Evolutionary conservation across 768 basidiomycete genomes (phyloP), one percentile per base, ranked within the genome.

Genomic region (Tricholoma matsutake): DNA sequence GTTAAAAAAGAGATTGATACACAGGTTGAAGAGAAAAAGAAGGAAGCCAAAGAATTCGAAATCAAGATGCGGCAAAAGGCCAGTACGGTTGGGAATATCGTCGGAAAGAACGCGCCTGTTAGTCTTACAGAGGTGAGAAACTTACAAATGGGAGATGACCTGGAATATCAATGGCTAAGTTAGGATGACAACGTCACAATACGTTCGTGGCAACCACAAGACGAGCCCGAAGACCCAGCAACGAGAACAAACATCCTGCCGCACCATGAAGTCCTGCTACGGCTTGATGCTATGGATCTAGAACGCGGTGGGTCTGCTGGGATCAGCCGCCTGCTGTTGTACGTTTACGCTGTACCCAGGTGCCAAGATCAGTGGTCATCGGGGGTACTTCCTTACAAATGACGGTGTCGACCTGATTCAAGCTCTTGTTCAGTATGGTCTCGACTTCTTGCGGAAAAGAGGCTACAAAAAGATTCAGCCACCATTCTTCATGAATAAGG

Each of bases 401-500:
- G 96, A 98, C 67, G 97, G 97, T 54, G 84, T 99, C 65, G 96
- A 98, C 76, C 85, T 99, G 45, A 99, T 98, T 73, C 97, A 96
- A 73, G 97, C 97, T 0, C 80, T 99, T 53, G 91, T 98, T 74
- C 84, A 88, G 54, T 98, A 98, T 68, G 95, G 94, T 4, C 87
- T 99, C 65, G 92, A 98, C 71, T 99, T 96, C 75, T 80, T 99
- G 57, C 83, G 94, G 35, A 83, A 81, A 57, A 82, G 81, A 29
- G 87, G 84, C 0, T 98, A 92, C 84, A 96, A 88, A 78, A 98
- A 96, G 77, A 85, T 98, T 54, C 94, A 96, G 72, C 92, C 96
- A 3, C 97, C 97, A 0, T 99, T 97, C 80, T 89, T 99, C 81
- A 98, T 99, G 90, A 94, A 94, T 81, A 96, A 94, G 75, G 92